Evolutionary conservation across 2,329 filamentous ascomycete genomes (phyloP), one percentile per base, ranked within the genome.

Genomic region (Venturia pyrina): DNA sequence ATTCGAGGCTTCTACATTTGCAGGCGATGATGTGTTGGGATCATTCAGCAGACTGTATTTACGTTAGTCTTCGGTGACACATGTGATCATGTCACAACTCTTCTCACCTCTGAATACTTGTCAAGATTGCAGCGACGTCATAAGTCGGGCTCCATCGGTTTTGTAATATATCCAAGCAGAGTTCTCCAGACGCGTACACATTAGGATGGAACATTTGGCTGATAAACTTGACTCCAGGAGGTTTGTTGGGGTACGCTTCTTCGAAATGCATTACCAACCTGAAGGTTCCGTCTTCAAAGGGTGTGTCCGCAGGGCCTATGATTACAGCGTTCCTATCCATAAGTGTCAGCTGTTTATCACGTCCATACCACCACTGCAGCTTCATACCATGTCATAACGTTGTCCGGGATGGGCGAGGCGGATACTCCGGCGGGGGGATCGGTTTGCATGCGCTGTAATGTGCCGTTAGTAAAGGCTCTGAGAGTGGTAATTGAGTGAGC

Each of bases 161-260:
- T 78, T 99, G 95, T 67, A 99, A 78, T 70, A 99, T 99, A 75
- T 99, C 95, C 70, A 99, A 80, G 75, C 95, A 99, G 63, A 99
- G 83, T 80, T 99, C 95, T 68, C 95, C 95, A 0, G 93, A 98
- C 64, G 90, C 93, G 76, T 99, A 99, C 66, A 99, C 95, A 74
- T 99, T 99, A 21, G 95, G 95, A 73, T 99, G 95, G 78, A 99
- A 99, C 95, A 99, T 99, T 76, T 95, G 87, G 78, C 91, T 96
- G 76, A 99, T 96, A 77, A 99, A 99, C 75, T 98, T 98, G 79
- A 98, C 95, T 43, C 92, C 90, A 0, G 95, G 95, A 5, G 95
- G 95, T 77, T 98, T 98, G 80, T 98, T 99, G 40, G 95, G 95
- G 73, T 99, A 99, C 74, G 96, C 93, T 77, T 99, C 95, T 75